These are phyloP conservation scores for Clarireedia paspali DNA, from an alignment of 2,329 filamentous ascomycete genomes.

Conservation along the genomic window DNA sequence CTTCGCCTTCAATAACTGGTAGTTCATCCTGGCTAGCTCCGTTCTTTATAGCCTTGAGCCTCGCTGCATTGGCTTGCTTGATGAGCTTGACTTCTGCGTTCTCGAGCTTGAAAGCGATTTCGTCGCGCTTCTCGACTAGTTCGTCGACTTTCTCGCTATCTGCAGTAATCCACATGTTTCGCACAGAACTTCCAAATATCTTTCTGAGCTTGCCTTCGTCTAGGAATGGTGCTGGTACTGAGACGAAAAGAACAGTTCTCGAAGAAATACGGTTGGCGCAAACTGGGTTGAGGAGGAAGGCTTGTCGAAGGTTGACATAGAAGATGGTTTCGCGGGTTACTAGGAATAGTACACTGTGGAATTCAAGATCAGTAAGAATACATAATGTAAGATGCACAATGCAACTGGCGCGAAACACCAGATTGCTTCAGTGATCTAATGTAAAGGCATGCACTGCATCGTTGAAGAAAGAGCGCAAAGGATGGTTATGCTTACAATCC, in stretches of 20 bases:
- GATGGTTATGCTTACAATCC: constrained; percentile 43
- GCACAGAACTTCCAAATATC: constrained; percentile 76
- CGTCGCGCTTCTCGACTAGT: constrained; percentile 72
- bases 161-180: constrained; percentile 75
- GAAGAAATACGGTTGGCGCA: constrained; percentile 84
- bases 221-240: constrained; percentile 72
- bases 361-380: neutral
- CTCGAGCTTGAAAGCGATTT: constrained; percentile 74
- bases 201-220: constrained; percentile 68
- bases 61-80: constrained; percentile 65
- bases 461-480: neutral
- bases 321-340: constrained; percentile 83
- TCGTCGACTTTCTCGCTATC: constrained; percentile 73
- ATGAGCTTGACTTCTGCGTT: constrained; percentile 81
- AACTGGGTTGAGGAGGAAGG: constrained; percentile 77
- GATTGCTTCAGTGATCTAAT: too few relatives aligned
- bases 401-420: too few relatives aligned
- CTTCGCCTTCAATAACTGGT: constrained; percentile 45
- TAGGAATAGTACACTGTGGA: constrained; percentile 62
- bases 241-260: constrained; percentile 81
- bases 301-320: constrained; percentile 88
- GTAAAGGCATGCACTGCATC: too few relatives aligned
- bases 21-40: constrained; percentile 36
- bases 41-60: constrained; percentile 61
- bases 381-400: neutral